Evolutionary conservation across 164 flowering plant genomes (phyloP), one percentile per base, ranked within the genome.

Genomic region (Magnolia kwangsiensis): DNA sequence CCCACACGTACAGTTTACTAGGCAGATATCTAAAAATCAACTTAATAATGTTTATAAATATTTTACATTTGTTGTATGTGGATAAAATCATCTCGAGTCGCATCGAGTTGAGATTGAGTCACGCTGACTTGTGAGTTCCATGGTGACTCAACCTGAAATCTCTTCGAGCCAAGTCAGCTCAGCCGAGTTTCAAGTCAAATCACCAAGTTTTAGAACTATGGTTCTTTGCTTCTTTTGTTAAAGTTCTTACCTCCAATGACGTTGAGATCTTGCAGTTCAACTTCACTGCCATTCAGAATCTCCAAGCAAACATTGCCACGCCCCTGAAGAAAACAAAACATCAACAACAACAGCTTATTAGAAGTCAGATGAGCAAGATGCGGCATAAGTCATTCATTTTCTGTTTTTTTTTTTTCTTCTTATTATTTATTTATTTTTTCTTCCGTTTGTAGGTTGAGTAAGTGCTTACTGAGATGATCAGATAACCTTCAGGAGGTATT

Each of bases 231-330:
- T n/a, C 19, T 18, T 18, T 63, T 63, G 21, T 63, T n/a, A 7
- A 4, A 37, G 4, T 10, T 27, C 49, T 21, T 83, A 96, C 99
- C 99, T 85, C 99, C 99, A 63, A 96, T 80, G 1, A 96, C 10
- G 74, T 88, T 92, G 70, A 74, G 20, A 76, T 87, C 71, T 69
- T 61, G 80, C 21, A 94, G 81, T 31, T 90, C 92, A 20, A 79
- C 86, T 78, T 91, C 89, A 2, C 83, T 71, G 16, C 97, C 97
- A 68, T 91, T 87, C 82, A 96, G 74, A 51, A 94, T 90, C 20
- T 97, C 99, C 82, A 91, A 81, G 90, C 99, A 96, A 18, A 78
- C 95, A 80, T 90, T 92, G 61, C 95, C 97, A 51, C 77, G 71
- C 72, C 80, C 69, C 99, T 96, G 84, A 63, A 51, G 72, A 80